These are phyloP conservation scores for Phytophthora quininea DNA, from an alignment of 352 stramenopile species.

Conservation along the genomic window DNA sequence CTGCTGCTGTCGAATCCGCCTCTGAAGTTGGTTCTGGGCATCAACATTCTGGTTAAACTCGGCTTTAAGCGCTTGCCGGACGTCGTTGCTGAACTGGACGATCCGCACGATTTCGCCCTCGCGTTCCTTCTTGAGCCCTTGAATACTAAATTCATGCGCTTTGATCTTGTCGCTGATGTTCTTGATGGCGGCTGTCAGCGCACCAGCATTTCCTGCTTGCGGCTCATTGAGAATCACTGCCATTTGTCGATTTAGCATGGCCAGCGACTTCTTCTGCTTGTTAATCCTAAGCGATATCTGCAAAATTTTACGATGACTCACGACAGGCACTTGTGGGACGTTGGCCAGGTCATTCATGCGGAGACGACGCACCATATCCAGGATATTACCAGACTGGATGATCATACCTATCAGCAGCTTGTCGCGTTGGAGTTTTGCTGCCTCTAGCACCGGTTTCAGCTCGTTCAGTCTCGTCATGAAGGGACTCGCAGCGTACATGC, in stretches of 20 bases:
- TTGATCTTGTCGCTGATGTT: conserved; percentile 54
- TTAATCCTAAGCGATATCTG: conserved; percentile 60
- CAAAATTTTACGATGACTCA: conserved; percentile 64
- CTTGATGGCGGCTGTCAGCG: conserved; percentile 52
- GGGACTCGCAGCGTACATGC: conserved; percentile 36
- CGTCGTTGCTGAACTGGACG: conserved; percentile 62
- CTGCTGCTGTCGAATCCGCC: conserved; percentile 28
- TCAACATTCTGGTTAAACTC: conserved; percentile 39
- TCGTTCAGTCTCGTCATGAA: conserved; percentile 36
- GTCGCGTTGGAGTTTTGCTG: conserved; percentile 34
- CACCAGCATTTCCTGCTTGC: conserved; percentile 28
- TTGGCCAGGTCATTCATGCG: conserved; percentile 58
- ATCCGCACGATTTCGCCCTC: conserved; percentile 75
- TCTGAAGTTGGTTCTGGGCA: too few species aligned
- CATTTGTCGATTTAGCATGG: conserved; percentile 50
- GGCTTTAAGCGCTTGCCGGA: conserved; percentile 62
- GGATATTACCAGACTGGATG: conserved; percentile 59
- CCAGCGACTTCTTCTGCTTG: conserved; percentile 36
- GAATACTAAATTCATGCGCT: conserved; percentile 44
- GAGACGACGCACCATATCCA: conserved; percentile 58
- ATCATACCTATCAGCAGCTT: conserved; percentile 57
- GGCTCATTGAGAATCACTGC: conserved; percentile 42
- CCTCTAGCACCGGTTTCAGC: conserved; percentile 38
- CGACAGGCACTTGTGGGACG: conserved; percentile 60
- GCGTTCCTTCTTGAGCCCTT: conserved; percentile 50